phyloP scores from a whole-genome alignment of 108 stramenopile genomes.

The Cylindrotheca closterium region DNA sequence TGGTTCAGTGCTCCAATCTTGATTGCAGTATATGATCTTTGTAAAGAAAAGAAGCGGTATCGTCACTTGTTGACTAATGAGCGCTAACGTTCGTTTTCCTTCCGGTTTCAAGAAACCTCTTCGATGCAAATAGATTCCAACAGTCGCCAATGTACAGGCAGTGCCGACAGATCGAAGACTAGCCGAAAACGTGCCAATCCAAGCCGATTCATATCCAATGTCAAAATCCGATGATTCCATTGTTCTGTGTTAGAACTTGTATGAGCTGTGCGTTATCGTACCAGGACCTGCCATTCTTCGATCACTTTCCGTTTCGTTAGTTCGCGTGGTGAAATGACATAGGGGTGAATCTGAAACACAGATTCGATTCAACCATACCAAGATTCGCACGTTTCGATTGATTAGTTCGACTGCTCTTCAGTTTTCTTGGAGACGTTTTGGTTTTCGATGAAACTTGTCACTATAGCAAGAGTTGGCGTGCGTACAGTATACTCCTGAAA shows the following conservation, averaged over 20 bases:
- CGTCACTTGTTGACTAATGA: slow-evolving; percentile 80
- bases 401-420: too few species aligned
- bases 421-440: too few species aligned
- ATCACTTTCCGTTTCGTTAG: too few species aligned
- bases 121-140: slow-evolving; percentile 74
- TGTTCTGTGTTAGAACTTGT: background rate
- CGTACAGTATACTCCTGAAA: too few species aligned
- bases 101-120: slow-evolving; percentile 54
- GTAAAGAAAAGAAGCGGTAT: slow-evolving; percentile 87
- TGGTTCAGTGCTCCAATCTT: slow-evolving; percentile 45
- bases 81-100: slow-evolving; percentile 73
- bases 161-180: slow-evolving; percentile 74
- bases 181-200: slow-evolving; percentile 49
- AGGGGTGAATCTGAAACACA: too few species aligned
- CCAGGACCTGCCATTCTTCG: too few species aligned
- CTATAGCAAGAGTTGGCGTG: too few species aligned
- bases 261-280: too few species aligned
- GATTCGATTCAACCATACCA: too few species aligned
- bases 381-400: too few species aligned
- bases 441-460: too few species aligned
- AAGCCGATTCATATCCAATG: background rate
- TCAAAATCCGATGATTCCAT: background rate
- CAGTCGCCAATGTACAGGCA: slow-evolving; percentile 68
- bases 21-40: slow-evolving; percentile 85
- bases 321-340: too few species aligned